These are phyloP conservation scores for Jaapia argillacea DNA, from an alignment of 768 basidiomycete species.

Conservation along the genomic window DNA sequence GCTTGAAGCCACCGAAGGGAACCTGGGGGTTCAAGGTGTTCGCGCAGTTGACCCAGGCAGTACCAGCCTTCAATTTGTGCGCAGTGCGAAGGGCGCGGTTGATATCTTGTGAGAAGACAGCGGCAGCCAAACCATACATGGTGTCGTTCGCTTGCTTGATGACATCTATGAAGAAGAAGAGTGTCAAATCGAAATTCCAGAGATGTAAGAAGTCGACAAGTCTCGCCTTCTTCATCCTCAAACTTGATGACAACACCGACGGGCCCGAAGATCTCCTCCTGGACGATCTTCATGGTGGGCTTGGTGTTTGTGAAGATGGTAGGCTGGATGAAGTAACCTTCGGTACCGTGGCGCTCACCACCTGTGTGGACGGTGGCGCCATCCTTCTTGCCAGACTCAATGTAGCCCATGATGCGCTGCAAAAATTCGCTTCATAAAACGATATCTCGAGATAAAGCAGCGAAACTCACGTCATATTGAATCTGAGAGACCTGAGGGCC, in stretches of 20 bases:
- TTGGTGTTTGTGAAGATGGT: conserved; percentile 53
- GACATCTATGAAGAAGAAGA: conserved; percentile 31
- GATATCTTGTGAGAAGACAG: conserved; percentile 78
- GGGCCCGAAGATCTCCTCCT: conserved; percentile 62
- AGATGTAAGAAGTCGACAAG: not conserved
- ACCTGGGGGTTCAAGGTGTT: conserved; percentile 35
- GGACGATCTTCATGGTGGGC: conserved; percentile 46
- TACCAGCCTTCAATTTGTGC: conserved; percentile 72
- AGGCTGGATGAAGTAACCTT: conserved; percentile 56
- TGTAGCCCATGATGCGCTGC: conserved; percentile 52
- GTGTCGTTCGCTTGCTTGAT: conserved; percentile 78
- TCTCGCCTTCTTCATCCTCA: conserved; percentile 41
- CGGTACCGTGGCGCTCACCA: conserved; percentile 38
- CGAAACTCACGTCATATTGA: conserved; percentile 56
- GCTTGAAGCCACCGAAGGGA: conserved; percentile 69
- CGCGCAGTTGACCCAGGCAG: conserved; percentile 53
- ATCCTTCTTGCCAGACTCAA: conserved; percentile 45
- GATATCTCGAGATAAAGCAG: not conserved
- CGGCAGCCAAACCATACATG: conserved; percentile 77
- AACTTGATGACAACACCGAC: conserved; percentile 62
- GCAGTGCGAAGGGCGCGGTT: conserved; percentile 64
- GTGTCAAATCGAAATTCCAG: not conserved
- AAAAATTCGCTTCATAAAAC: conserved; percentile 3
- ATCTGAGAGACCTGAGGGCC: conserved; percentile 73
- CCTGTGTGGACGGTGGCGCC: conserved; percentile 53